Base-by-base conservation (phyloP, 192 early-diverging fungal genomes). In the Coemansia interrupta region DNA sequence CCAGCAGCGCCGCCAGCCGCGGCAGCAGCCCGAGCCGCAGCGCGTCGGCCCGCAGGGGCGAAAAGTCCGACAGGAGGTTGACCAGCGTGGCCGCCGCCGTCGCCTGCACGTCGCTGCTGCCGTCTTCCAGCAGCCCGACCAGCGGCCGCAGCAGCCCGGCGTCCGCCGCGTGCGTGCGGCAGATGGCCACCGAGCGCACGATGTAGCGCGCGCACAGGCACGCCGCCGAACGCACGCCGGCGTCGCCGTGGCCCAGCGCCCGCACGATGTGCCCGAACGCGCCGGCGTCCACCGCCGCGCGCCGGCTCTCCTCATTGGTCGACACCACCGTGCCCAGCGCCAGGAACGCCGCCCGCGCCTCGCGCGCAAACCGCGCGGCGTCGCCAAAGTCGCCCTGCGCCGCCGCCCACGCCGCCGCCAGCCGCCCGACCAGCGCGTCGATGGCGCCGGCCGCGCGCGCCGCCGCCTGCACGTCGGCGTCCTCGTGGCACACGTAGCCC, bases 401-500 rank as follows among this genome's bases (percentile, higher is more conserved):
- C 52, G 53, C 48, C 45, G 30, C 32, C 54, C 70, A 69, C 38
- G 66, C 70, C 7, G 63, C 61, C 2, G 60, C 38, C 30, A 71
- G 61, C 17, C 70, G 63, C 41, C 22, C 29, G 12, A 67, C 44
- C 43, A 78, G 46, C 22, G 63, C 74, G 1, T 47, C 39, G 17
- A 71, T 63, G 8, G 61, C 74, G n/a, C 74, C 74, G 4, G 68
- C 68, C 30, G 59, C 60, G 44, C 60, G 66, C 12, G 74, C 74
- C 8, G 69, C 74, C 39, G 54, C 50, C 65, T 78, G 74, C 2
- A 67, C 70, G 9, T 78, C 74, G 8, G 64, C 64, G 48, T 78
- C 74, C 61, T 78, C 74, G 50, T 78, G 74, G 55, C 74, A 78
- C 54, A 78, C 38, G 58, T 78, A 78, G 6, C 64, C 74, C 13